Evolutionary conservation across 2,329 filamentous ascomycete genomes (phyloP).

Genomic region (Diaporthe eres): DNA sequence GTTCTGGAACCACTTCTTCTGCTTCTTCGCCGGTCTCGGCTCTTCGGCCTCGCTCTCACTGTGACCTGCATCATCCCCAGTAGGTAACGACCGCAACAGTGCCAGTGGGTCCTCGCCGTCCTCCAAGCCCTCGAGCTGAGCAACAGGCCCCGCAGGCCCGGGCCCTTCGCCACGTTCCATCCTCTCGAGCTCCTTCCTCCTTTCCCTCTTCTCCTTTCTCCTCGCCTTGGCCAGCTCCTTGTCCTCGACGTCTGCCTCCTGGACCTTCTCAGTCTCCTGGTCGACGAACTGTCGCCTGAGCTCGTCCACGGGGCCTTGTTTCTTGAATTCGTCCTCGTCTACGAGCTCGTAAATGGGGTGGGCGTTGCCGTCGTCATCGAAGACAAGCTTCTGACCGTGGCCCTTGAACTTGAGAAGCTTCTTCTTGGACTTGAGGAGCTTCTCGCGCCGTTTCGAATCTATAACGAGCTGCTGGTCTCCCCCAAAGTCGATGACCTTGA

Average conservation of each 20-base stretch:
- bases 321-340: constrained; percentile 84
- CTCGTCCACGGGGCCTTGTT: constrained; percentile 80
- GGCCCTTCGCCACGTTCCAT: constrained; percentile 61
- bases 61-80: constrained; percentile 45
- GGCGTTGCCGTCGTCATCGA: constrained; percentile 90
- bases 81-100: constrained; percentile 70
- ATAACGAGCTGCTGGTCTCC: constrained; percentile 82
- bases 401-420: constrained; percentile 92
- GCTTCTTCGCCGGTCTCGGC: constrained; percentile 71
- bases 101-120: constrained; percentile 68
- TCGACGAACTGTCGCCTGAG: constrained; percentile 85
- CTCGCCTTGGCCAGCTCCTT: constrained; percentile 86
- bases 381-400: constrained; percentile 86
- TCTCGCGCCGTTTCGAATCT: constrained; percentile 95
- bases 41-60: constrained; percentile 55
- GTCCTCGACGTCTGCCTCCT: constrained; percentile 83
- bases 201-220: constrained; percentile 81
- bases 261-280: constrained; percentile 79
- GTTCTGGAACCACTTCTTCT: constrained; percentile 85
- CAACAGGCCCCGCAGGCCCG: constrained; percentile 46
- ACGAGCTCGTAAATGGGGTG: constrained; percentile 91
- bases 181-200: constrained; percentile 76
- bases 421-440: constrained; percentile 95
- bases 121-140: constrained; percentile 51
- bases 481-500: constrained; percentile 76